Evolutionary conservation across 495 filamentous ascomycete species (phyloP).

Genomic region (Rhypophila decipiens): DNA sequence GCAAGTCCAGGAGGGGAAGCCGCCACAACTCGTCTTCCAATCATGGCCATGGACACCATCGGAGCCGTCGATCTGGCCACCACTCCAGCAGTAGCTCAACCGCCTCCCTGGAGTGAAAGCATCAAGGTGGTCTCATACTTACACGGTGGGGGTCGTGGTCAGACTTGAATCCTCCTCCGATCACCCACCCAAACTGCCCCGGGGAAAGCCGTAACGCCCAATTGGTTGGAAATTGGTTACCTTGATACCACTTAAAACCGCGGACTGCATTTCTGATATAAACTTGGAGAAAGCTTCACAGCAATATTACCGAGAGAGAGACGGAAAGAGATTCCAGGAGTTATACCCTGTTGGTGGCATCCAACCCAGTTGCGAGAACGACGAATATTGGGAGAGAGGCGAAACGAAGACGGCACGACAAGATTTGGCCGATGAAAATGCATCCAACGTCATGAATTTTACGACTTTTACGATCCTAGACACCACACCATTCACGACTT

Average conservation of each 20-base stretch:
- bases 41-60: conserved; percentile 26
- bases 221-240: conserved; percentile 2
- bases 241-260: conserved; percentile 3
- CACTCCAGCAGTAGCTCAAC: conserved; percentile 56
- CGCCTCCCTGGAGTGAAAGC: conserved; percentile 44
- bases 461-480: conserved; percentile 27
- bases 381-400: not conserved
- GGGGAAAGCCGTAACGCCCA: not conserved
- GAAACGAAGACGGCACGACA: conserved; percentile 11
- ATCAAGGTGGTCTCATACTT: conserved; percentile 6
- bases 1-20: conserved; percentile 39
- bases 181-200: conserved; percentile 1
- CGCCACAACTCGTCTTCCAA: conserved; percentile 38
- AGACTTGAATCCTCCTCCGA: not conserved
- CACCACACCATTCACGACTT: conserved; percentile 9
- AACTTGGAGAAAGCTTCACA: conserved; percentile 47
- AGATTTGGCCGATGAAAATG: conserved; percentile 15
- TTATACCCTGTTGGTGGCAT: conserved; percentile 22
- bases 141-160: conserved; percentile 8
- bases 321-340: conserved; percentile 14
- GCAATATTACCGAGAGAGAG: conserved; percentile 20
- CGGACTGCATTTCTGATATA: conserved; percentile 28
- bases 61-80: conserved; percentile 34
- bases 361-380: conserved; percentile 5
- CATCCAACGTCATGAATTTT: conserved; percentile 27